Evolutionary conservation across 1,284 basidiomycete genomes (phyloP).

Genomic region (Austropuccinia psidii): DNA sequence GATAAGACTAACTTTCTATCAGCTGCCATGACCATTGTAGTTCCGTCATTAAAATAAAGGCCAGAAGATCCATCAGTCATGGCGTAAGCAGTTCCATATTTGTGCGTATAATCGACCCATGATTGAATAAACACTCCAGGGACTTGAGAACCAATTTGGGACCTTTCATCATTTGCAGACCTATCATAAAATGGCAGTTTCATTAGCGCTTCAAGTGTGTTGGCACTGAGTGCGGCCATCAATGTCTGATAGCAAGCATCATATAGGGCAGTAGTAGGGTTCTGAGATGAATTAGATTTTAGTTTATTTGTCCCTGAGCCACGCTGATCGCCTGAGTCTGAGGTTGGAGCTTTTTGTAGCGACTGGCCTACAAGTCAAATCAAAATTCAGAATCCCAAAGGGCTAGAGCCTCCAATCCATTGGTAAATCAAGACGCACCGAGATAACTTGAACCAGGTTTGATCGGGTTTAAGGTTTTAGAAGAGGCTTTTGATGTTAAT

Average conservation of each 20-base stretch:
- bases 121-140: slow-evolving; percentile 86
- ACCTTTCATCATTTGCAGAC: background rate
- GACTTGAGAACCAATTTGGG: slow-evolving; percentile 48
- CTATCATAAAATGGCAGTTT: slow-evolving; percentile 30
- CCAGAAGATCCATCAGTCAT: slow-evolving; percentile 89
- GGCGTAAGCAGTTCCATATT: slow-evolving; percentile 97
- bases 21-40: slow-evolving; percentile 71
- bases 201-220: slow-evolving; percentile 15
- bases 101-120: slow-evolving; percentile 97
- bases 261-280: slow-evolving; percentile 30
- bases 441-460: background rate
- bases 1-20: slow-evolving; percentile 62
- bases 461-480: background rate
- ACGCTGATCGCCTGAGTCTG: background rate
- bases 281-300: slow-evolving; percentile 8
- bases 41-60: slow-evolving; percentile 93
- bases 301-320: slow-evolving; percentile 45
- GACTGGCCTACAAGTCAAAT: background rate
- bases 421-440: background rate
- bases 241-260: slow-evolving; percentile 32
- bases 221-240: slow-evolving; percentile 18
- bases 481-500: background rate
- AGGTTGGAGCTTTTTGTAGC: background rate
- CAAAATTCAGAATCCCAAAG: background rate
- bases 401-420: no score